These are phyloP conservation scores for Calonectria pteridis DNA, from an alignment of 2,329 filamentous ascomycete genomes.

Conservation along the genomic window DNA sequence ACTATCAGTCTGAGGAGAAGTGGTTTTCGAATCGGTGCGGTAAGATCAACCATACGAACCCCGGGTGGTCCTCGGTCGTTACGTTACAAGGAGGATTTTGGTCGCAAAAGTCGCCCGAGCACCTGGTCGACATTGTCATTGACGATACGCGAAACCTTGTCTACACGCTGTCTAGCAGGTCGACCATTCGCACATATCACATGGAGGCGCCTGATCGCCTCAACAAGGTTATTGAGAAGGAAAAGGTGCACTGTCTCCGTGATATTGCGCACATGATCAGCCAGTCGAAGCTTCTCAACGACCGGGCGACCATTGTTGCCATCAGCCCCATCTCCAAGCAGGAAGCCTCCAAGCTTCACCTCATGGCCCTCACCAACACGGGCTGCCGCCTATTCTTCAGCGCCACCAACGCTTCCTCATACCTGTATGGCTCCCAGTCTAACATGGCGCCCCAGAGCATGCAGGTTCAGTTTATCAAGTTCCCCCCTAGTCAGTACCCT, in stretches of 20 bases:
- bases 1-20: constrained; percentile 95
- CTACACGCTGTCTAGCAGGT: constrained; percentile 90
- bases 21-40: constrained; percentile 94
- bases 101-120: constrained; percentile 67
- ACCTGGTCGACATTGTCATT: constrained; percentile 83
- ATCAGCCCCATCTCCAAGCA: constrained; percentile 85
- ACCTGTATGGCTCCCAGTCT: constrained; percentile 71
- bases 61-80: constrained; percentile 76
- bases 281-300: constrained; percentile 77
- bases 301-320: constrained; percentile 80
- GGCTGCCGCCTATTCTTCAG: constrained; percentile 94
- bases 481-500: constrained; percentile 72
- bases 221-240: constrained; percentile 75
- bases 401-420: constrained; percentile 82
- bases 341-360: constrained; percentile 85
- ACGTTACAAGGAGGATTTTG: constrained; percentile 63
- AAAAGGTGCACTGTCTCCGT: constrained; percentile 69
- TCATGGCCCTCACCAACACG: constrained; percentile 91
- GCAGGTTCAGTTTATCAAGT: constrained; percentile 97
- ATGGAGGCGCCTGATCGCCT: constrained; percentile 76
- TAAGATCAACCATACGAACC: constrained; percentile 89
- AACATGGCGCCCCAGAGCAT: constrained; percentile 87
- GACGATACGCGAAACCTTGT: constrained; percentile 90
- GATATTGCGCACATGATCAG: constrained; percentile 90
- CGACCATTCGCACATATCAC: constrained; percentile 92